A percentile compares a stretch with the other conserved stretches of the same genome.
phyloP scores from a whole-genome alignment of 2,329 filamentous ascomycete genomes.

The Pyrenophora seminiperda region DNA sequence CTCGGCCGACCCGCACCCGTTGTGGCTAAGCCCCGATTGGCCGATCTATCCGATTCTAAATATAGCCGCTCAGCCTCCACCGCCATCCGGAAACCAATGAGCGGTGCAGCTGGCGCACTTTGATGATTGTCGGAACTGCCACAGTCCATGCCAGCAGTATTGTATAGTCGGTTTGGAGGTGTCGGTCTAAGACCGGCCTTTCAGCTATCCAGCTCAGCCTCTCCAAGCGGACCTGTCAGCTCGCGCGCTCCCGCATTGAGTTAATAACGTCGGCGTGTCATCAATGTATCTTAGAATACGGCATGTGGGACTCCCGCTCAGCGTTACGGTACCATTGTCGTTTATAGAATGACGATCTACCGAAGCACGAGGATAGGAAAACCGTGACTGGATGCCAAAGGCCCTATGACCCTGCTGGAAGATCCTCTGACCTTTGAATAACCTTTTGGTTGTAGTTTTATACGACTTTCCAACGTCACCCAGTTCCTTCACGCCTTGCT shows the following conservation, averaged over 20 bases:
- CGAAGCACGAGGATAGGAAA: slow-evolving; percentile 9
- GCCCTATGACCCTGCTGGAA: neutral
- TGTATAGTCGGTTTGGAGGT: neutral
- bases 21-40: slow-evolving; percentile 15
- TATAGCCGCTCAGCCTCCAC: slow-evolving; percentile 31
- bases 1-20: slow-evolving; percentile 10
- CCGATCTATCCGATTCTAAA: slow-evolving; percentile 19
- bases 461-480: neutral
- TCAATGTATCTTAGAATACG: slow-evolving; percentile 11
- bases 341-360: slow-evolving; percentile 9
- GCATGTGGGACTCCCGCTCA: slow-evolving; percentile 9
- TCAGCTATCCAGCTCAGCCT: slow-evolving; percentile 14
- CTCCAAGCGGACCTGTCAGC: neutral
- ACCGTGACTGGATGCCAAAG: slow-evolving; percentile 6
- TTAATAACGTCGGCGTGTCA: slow-evolving; percentile 10
- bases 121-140: neutral
- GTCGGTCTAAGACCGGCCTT: neutral
- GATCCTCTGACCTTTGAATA: neutral
- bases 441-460: neutral
- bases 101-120: neutral
- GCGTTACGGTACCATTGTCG: slow-evolving; percentile 9
- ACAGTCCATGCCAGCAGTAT: neutral
- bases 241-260: neutral
- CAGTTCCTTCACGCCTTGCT: neutral
- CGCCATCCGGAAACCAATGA: neutral